Percentiles rank a stretch among this genome's conserved stretches.
phyloP scores from a whole-genome alignment of 257 asterid genomes.

The Henckelia pumila region DNA sequence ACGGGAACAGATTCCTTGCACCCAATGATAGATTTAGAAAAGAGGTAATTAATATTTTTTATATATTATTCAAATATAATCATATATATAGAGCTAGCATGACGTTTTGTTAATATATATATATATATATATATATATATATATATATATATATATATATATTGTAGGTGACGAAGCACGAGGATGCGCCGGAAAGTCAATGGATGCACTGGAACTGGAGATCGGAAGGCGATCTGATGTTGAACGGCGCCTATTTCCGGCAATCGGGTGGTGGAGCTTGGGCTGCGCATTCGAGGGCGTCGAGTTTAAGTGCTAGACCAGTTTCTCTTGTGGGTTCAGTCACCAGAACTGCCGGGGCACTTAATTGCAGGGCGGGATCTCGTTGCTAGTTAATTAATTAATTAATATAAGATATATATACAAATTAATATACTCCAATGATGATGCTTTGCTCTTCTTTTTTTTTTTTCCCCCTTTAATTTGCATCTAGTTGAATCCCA shows the following conservation, averaged over 20 bases:
- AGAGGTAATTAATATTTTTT: constrained; percentile 45
- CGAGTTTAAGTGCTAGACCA: constrained; percentile 76
- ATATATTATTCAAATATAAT: too few species aligned
- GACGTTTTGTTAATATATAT: too few species aligned
- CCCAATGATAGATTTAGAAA: constrained; percentile 43
- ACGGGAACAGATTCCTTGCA: constrained; percentile 84
- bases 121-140: too few species aligned
- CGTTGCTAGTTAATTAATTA: constrained; percentile 38
- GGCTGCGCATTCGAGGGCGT: constrained; percentile 58
- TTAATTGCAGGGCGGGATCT: constrained; percentile 58
- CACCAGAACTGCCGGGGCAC: constrained; percentile 58
- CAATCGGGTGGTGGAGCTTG: constrained; percentile 67
- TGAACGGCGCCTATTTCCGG: constrained; percentile 76
- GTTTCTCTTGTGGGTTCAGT: constrained; percentile 60
- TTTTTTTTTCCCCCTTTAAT: too few species aligned
- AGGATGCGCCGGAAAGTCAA: constrained; percentile 78
- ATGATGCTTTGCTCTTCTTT: background rate
- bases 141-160: too few species aligned
- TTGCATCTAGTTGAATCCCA: background rate
- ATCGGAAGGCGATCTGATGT: constrained; percentile 81
- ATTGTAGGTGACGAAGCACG: constrained; percentile 78
- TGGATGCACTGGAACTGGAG: constrained; percentile 88
- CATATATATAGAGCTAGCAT: too few species aligned
- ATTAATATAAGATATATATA: too few species aligned
- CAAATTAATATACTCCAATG: background rate